Conservation (phyloP, 192 early-diverging fungal genomes). For the Dissophora globulifera region DNA sequence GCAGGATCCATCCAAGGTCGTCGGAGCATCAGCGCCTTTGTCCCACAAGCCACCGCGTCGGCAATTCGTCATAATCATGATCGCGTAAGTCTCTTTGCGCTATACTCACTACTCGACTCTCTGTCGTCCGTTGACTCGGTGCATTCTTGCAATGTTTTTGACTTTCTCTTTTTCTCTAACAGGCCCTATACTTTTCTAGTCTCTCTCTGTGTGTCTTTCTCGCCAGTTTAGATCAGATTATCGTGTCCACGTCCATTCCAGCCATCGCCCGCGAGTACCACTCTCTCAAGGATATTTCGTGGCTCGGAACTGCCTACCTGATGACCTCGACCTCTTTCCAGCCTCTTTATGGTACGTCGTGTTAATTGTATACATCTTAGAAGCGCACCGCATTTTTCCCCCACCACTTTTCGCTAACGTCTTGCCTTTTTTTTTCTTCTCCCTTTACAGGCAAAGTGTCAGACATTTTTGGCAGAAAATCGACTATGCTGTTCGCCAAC, state of each 20-base stretch:
- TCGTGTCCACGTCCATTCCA: slow-evolving; percentile 74
- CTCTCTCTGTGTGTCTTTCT: slow-evolving; percentile 66
- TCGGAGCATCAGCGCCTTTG: too few species aligned
- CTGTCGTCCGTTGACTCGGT: too few species aligned
- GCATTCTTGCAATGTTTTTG: too few species aligned
- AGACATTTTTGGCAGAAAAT: slow-evolving; percentile 85
- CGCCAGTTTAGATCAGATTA: slow-evolving; percentile 76
- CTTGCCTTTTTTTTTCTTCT: too few species aligned
- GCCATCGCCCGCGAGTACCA: slow-evolving; percentile 72
- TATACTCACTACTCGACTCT: too few species aligned
- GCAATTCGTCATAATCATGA: slow-evolving; percentile 25
- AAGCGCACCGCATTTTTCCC: too few species aligned
- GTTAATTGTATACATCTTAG: too few species aligned
- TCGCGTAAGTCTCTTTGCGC: too few species aligned
- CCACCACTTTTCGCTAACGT: slow-evolving; percentile 43
- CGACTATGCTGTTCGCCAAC: slow-evolving; percentile 60
- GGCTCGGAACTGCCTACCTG: slow-evolving; percentile 78
- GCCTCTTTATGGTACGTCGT: slow-evolving; percentile 60
- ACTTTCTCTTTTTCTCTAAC: too few species aligned
- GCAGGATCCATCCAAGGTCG: too few species aligned
- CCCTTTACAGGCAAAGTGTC: slow-evolving; percentile 75
- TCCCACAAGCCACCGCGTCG: background rate
- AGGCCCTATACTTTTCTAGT: too few species aligned
- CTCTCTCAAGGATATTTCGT: slow-evolving; percentile 59
- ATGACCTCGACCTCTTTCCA: slow-evolving; percentile 61